Percentiles rank a stretch among this genome's conserved stretches.
Evolutionary conservation across 768 basidiomycete species (phyloP).

Genomic region (Pleurotus tuber-regium): DNA sequence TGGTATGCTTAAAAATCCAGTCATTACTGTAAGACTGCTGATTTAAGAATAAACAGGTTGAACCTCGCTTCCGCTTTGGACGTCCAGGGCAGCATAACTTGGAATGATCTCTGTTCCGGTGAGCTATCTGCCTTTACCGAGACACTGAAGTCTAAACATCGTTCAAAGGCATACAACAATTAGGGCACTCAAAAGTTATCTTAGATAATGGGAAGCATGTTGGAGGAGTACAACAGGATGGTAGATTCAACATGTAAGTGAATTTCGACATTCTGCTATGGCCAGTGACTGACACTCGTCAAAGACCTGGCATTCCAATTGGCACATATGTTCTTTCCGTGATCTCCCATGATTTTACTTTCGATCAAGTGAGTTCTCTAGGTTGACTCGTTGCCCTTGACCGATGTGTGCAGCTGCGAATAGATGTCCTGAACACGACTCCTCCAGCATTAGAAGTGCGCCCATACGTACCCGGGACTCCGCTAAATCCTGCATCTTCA

Average conservation of each 20-base stretch:
- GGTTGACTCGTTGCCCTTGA: constrained; percentile 1
- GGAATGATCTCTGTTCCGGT: constrained; percentile 75
- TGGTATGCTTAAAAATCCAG: constrained; percentile 26
- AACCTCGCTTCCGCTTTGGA: constrained; percentile 43
- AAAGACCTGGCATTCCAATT: constrained; percentile 66
- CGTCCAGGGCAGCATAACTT: constrained; percentile 59
- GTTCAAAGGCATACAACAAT: constrained; percentile 30
- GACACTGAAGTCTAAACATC: constrained; percentile 7
- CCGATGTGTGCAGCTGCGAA: constrained; percentile 48
- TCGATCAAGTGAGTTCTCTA: constrained; percentile 57
- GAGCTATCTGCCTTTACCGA: constrained; percentile 16
- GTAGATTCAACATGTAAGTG: constrained; percentile 71
- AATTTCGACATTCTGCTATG: constrained; percentile 1
- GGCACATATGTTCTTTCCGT: constrained; percentile 74
- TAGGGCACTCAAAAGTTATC: constrained; percentile 57
- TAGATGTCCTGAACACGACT: constrained; percentile 54
- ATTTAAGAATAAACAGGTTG: constrained; percentile 22
- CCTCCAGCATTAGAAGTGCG: constrained; percentile 42
- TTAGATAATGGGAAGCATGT: constrained; percentile 57
- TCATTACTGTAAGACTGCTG: constrained; percentile 2
- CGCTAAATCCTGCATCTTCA: constrained; percentile 55
- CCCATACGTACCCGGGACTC: constrained; percentile 68
- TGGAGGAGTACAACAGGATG: constrained; percentile 54
- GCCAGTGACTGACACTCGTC: not conserved
- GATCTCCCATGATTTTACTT: constrained; percentile 59